Evolutionary conservation across 345 rosid genomes (phyloP).

Genomic region (Camelina sativa): DNA sequence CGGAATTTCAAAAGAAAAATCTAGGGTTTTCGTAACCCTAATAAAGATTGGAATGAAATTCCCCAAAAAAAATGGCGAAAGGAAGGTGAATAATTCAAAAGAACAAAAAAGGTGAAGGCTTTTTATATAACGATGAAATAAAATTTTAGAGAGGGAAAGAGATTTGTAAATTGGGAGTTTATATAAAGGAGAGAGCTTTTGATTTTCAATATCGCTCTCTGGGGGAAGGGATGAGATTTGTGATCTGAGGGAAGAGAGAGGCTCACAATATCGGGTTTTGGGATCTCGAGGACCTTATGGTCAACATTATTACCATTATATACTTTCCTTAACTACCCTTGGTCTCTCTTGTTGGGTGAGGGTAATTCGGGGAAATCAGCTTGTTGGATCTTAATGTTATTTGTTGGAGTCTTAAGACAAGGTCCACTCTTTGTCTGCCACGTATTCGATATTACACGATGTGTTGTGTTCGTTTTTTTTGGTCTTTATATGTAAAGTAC

Average conservation of each 20-base stretch:
- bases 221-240: conserved; percentile 25
- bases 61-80: not conserved
- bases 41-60: not conserved
- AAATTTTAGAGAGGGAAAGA: conserved; percentile 42
- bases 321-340: conserved; percentile 39
- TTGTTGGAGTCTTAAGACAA: conserved; percentile 8
- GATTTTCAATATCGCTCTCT: conserved; percentile 36
- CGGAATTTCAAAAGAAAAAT: not conserved
- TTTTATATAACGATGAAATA: conserved; percentile 26
- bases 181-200: conserved; percentile 36
- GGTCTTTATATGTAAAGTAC: no score
- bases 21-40: conserved; percentile 41
- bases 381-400: conserved; percentile 2
- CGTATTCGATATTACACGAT: conserved; percentile 12
- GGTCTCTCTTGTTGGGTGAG: not conserved
- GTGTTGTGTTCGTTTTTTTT: not conserved
- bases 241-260: not conserved
- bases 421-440: conserved; percentile 38
- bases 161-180: conserved; percentile 43
- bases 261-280: conserved; percentile 22
- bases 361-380: not conserved
- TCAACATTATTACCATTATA: not conserved
- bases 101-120: not conserved
- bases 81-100: conserved; percentile 27
- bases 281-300: conserved; percentile 37